Percentiles rank a stretch among this genome's conserved stretches.
Evolutionary conservation across 148 eudicot genomes (phyloP).

Genomic region (Arctostaphylos glauca): DNA sequence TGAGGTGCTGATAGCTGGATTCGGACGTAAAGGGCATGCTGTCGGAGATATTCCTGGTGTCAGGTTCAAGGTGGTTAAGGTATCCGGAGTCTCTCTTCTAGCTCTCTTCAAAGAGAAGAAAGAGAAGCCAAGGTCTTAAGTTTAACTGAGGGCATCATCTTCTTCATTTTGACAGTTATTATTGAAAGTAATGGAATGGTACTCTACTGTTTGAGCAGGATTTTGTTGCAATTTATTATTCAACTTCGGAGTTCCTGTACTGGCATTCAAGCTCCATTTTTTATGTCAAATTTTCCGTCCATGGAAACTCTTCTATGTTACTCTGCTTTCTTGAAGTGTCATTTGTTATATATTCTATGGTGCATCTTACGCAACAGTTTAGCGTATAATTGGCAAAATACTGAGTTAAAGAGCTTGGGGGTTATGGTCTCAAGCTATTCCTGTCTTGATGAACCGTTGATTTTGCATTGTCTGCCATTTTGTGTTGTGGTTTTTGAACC

Average conservation of each 20-base stretch:
- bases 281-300: background rate
- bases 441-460: background rate
- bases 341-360: background rate
- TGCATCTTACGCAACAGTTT: background rate
- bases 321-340: background rate
- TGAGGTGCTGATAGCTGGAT: conserved; percentile 95
- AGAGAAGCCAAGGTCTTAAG: conserved; percentile 91
- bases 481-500: background rate
- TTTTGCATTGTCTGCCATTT: background rate
- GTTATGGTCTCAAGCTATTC: background rate
- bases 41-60: conserved; percentile 99
- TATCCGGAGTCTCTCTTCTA: conserved; percentile 94
- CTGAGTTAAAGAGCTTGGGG: too few relatives aligned
- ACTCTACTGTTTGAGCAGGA: conserved; percentile 15
- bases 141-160: background rate
- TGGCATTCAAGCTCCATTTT: conserved; percentile 1
- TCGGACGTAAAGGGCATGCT: conserved; percentile 93
- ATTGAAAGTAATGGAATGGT: conserved; percentile 5
- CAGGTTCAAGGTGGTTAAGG: conserved; percentile 96
- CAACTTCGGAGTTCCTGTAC: conserved; percentile 9
- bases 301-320: background rate
- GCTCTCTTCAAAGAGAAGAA: conserved; percentile 94
- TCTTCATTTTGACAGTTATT: background rate
- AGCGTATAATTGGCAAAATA: background rate
- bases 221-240: conserved; percentile 6